Evolutionary conservation across 805 yeast species (phyloP).

Genomic region (Yamadazyma nakazawae): DNA sequence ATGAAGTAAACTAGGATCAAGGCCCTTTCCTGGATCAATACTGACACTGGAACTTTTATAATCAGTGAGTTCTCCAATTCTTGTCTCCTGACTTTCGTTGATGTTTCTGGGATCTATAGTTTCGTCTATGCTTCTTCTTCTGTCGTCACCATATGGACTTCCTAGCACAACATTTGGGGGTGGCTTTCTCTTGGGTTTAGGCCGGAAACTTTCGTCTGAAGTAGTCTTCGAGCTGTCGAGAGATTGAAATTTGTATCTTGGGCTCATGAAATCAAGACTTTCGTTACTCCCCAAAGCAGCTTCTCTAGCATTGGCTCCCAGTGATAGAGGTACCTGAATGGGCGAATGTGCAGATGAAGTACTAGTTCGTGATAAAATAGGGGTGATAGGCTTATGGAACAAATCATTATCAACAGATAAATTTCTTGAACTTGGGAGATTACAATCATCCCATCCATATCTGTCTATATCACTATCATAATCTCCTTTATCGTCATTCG

Average conservation of each 20-base stretch:
- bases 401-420: constrained; percentile 1
- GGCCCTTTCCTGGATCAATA: neutral
- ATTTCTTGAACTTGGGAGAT: neutral
- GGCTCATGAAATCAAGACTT: constrained; percentile 11
- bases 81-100: neutral
- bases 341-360: constrained; percentile 18
- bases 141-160: neutral
- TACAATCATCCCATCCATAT: neutral
- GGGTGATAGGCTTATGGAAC: constrained; percentile 8
- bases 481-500: neutral
- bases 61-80: neutral
- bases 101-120: neutral
- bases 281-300: constrained; percentile 22
- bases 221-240: constrained; percentile 9
- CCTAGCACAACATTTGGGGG: constrained; percentile 18
- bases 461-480: neutral
- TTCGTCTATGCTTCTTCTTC: neutral
- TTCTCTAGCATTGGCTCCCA: constrained; percentile 26
- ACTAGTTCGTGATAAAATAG: constrained; percentile 10
- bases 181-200: constrained; percentile 24
- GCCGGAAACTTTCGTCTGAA: constrained; percentile 10
- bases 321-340: constrained; percentile 26
- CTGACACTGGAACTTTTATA: too few relatives aligned
- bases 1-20: neutral
- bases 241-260: constrained; percentile 11